These are phyloP conservation scores for Pterula multifida DNA, from an alignment of 1,284 basidiomycete species.

Conservation along the genomic window DNA sequence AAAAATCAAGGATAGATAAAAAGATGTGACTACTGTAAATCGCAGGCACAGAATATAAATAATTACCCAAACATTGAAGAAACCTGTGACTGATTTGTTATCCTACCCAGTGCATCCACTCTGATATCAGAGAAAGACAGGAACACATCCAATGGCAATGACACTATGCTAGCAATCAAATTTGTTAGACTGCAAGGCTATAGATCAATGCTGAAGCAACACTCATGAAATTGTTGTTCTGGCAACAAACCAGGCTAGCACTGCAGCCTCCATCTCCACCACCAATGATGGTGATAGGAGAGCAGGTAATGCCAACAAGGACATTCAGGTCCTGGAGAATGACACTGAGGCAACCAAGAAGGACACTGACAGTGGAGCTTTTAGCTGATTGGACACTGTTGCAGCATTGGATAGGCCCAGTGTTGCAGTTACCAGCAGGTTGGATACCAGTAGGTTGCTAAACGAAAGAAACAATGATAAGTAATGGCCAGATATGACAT, in stretches of 20 bases:
- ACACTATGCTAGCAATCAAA: neutral
- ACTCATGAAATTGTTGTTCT: conserved; percentile 5
- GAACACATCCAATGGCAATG: neutral
- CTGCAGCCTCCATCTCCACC: neutral
- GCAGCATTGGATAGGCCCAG: conserved; percentile 1
- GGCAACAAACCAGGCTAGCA: conserved; percentile 7
- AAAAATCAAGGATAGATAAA: too few relatives aligned
- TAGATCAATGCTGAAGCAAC: neutral
- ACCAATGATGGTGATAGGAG: neutral
- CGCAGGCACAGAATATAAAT: too few relatives aligned
- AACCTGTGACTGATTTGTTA: too few relatives aligned
- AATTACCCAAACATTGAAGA: too few relatives aligned
- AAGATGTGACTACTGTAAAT: too few relatives aligned
- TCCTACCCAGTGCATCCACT: too few relatives aligned
- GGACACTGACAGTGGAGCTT: neutral
- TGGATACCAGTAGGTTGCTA: neutral
- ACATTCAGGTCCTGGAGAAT: conserved; percentile 1
- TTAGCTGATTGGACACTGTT: neutral
- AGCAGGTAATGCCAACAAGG: conserved; percentile 1
- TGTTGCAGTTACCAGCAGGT: neutral
- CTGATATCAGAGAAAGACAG: neutral
- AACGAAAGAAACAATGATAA: neutral
- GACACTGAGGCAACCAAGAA: neutral
- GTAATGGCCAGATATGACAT: neutral
- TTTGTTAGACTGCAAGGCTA: too few relatives aligned